Conservation (phyloP, 2,329 filamentous ascomycete species). For the Tricladium varicosporioides region DNA sequence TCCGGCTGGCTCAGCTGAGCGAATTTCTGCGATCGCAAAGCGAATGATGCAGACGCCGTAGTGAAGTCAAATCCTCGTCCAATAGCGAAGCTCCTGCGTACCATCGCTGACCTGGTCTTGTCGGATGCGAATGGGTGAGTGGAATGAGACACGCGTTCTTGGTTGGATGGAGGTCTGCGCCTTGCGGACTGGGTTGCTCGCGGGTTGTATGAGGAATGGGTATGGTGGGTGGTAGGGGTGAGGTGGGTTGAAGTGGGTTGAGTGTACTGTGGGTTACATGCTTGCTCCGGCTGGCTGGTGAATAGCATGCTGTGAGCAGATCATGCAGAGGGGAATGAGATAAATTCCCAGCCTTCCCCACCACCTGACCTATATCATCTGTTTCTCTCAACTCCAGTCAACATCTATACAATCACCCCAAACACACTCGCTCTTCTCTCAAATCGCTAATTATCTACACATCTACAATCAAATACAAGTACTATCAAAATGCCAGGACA, state of each 20-base stretch:
- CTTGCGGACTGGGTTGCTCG: too few relatives aligned
- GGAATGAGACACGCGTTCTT: background rate
- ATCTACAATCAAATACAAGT: background rate
- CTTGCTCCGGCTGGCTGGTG: background rate
- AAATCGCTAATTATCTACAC: background rate
- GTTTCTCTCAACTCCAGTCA: background rate
- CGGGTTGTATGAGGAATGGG: background rate
- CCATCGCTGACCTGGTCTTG: background rate
- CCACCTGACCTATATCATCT: background rate
- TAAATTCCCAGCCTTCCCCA: background rate
- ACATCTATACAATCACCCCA: background rate
- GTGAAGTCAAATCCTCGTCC: background rate
- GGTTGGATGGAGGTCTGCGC: background rate
- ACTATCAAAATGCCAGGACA: constrained; percentile 30
- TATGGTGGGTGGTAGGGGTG: background rate
- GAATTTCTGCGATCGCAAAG: background rate
- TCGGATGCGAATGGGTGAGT: background rate
- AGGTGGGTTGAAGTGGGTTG: background rate
- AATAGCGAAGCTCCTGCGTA: background rate
- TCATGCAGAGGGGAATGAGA: background rate
- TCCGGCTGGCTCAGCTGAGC: background rate
- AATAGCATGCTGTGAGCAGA: background rate
- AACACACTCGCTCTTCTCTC: background rate
- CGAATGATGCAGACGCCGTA: background rate
- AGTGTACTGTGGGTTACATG: background rate